Evolutionary conservation across 23 red algal genomes (phyloP), one percentile per base, ranked within the genome.

Genomic region (Gracilaria gracilis): DNA sequence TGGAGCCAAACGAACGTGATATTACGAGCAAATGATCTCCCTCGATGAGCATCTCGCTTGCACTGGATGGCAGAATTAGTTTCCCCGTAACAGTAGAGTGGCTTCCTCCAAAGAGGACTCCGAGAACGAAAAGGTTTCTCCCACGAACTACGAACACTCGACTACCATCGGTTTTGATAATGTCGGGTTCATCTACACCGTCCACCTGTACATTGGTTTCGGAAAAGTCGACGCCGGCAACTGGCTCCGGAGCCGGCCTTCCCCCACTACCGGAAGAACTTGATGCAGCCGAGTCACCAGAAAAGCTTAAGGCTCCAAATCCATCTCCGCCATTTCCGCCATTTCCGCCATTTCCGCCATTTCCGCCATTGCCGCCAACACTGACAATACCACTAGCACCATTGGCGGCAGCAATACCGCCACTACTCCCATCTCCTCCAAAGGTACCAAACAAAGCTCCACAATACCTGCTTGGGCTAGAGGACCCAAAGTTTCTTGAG

Each of bases 161-260:
- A 27, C 34, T 35, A 11, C 89, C 89, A 79, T 93, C 80, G 0
- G 89, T 93, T 78, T 93, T 93, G 4, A 92, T 84, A 28, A 92
- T 82, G 47, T 92, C 88, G 0, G 88, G 88, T 47, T 92, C 88
- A 62, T 82, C 89, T 13, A 93, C 89, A 8, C 89, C 89, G 5
- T 36, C 16, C 11, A 93, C 89, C 36, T 93, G 89, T 15, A 54
- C 80, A 37, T 83, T 93, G 9, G 89, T 93, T 5, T 25, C 44
- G 6, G 89, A 93, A 59, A 67, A 93, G 42, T 83, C 89, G 24
- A 31, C 62, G 14, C 89, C 89, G 16, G 57, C 79, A 35, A 75
- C 85, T 4, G 74, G 79, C 16, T 23, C 57, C 12, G 54, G 15
- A 39, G 82, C 54, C 59, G 51, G 61, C 4, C 29, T 25, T 28